Evolutionary conservation across 1,284 basidiomycete species (phyloP).

Genomic region (Ustilago bromivora): DNA sequence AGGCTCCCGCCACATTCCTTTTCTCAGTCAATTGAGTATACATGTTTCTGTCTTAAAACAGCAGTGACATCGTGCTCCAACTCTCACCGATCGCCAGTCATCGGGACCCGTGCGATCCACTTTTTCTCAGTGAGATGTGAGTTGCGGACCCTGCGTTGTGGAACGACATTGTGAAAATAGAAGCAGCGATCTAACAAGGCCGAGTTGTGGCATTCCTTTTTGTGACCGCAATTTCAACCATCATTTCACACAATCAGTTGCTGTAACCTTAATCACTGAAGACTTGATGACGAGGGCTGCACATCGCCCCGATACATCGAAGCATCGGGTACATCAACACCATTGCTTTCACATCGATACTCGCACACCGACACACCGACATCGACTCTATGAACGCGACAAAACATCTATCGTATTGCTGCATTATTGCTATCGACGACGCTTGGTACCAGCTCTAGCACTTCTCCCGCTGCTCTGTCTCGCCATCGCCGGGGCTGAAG

Average conservation of each 20-base stretch:
- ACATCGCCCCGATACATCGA: neutral
- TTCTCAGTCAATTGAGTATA: no score
- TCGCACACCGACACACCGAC: neutral
- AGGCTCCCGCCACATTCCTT: no score
- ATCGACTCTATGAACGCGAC: neutral
- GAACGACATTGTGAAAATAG: neutral
- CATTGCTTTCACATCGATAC: neutral
- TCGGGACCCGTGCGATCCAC: no score
- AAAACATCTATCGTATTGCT: neutral
- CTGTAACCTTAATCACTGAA: no score
- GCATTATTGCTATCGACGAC: slow-evolving; percentile 16
- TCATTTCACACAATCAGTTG: neutral
- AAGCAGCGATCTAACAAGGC: neutral
- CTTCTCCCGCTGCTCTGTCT: neutral
- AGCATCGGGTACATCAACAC: neutral
- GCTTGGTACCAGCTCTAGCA: slow-evolving; percentile 22
- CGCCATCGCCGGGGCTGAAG: slow-evolving; percentile 4
- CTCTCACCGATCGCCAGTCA: no score
- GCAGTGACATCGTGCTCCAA: no score
- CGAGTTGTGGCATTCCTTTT: neutral
- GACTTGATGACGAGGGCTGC: no score
- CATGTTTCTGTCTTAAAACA: no score
- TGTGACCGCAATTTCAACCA: neutral
- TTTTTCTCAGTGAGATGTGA: no score
- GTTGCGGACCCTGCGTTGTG: neutral